Evolutionary conservation across 2,329 filamentous ascomycete genomes (phyloP), one percentile per base, ranked within the genome.

Genomic region (Fusarium metavorans): DNA sequence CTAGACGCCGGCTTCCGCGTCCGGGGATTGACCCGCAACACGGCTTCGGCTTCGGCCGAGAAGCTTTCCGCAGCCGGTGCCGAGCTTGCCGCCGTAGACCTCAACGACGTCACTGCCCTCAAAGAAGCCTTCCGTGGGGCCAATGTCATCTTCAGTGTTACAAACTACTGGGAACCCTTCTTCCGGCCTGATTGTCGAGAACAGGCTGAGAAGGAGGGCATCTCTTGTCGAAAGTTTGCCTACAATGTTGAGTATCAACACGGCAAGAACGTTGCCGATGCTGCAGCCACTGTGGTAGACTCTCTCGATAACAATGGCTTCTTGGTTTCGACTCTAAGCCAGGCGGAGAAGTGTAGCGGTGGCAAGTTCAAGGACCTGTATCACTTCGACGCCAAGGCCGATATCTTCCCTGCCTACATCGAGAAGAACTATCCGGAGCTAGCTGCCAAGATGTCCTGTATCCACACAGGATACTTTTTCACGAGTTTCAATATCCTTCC

Each of bases 121-220:
- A 78, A 82, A 56, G 48, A 74, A 0, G 86, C 84, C 0, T 88
- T 88, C 65, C 41, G 72, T 3, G 85, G 84, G 9, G 87, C 87
- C 20, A 84, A 86, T 67, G 77, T 85, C 66, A 88, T 91, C 68
- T 91, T 90, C 80, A 83, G 84, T 69, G 86, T 89, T 59, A 91
- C 88, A 0, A 85, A 90, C 71, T 90, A 88, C 80, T 90, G 86
- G 85, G 85, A 88, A 64, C 83, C 84, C 3, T 88, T 88, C 75
- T 84, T 85, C 76, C 81, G 84, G 4, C 82, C 84, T 0, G 84
- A 86, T 69, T 84, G 82, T 68, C 83, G 85, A 14, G 76, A 80
- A 25, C 81, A 81, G 60, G 86, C 84, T 4, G 67, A 76, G 5
- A 81, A 82, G 35, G 74, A 79, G 14, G 85, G 84, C 6, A 78